Evolutionary conservation across 1,139 yeast species (phyloP).

Genomic region (Eremothecium gossypii): DNA sequence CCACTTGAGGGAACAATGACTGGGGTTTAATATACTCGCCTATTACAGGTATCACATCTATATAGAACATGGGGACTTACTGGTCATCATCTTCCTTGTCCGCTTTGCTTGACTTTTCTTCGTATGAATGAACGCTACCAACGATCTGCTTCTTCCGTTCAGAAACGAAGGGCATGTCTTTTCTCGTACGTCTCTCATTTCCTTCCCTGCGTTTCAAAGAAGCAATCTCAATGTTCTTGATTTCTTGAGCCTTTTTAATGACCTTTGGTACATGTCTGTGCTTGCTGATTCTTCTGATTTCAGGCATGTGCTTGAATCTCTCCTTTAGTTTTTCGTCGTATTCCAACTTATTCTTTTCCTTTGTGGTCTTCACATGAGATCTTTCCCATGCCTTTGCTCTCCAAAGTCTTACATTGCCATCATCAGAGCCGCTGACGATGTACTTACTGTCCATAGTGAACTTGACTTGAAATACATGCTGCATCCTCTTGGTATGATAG

Average conservation of each 20-base stretch:
- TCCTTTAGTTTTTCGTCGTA: conserved; percentile 89
- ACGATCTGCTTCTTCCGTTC: conserved; percentile 83
- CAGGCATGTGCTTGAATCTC: conserved; percentile 93
- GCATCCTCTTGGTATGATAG: conserved; percentile 97
- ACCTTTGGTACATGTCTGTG: conserved; percentile 88
- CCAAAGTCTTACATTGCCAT: conserved; percentile 92
- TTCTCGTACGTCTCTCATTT: conserved; percentile 71
- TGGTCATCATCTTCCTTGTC: conserved; percentile 3
- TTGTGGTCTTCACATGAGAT: conserved; percentile 67
- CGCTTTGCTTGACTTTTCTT: conserved; percentile 11
- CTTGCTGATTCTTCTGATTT: conserved; percentile 76
- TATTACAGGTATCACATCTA: not conserved
- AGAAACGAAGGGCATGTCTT: conserved; percentile 48
- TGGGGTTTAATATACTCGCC: too few relatives aligned
- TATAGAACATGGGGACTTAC: conserved; percentile 1
- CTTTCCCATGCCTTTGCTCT: conserved; percentile 79
- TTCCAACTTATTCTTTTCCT: conserved; percentile 75
- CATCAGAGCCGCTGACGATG: conserved; percentile 87
- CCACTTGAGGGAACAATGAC: too few relatives aligned
- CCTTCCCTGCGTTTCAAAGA: conserved; percentile 72
- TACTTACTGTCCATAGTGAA: conserved; percentile 85
- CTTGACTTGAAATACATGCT: conserved; percentile 74
- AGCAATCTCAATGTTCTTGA: conserved; percentile 63
- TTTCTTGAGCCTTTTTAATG: conserved; percentile 81
- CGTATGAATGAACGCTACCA: conserved; percentile 60